Percentiles rank a stretch among this genome's conserved stretches.
Conservation (phyloP, 2,329 filamentous ascomycete genomes). For the Claviceps humidiphila region DNA sequence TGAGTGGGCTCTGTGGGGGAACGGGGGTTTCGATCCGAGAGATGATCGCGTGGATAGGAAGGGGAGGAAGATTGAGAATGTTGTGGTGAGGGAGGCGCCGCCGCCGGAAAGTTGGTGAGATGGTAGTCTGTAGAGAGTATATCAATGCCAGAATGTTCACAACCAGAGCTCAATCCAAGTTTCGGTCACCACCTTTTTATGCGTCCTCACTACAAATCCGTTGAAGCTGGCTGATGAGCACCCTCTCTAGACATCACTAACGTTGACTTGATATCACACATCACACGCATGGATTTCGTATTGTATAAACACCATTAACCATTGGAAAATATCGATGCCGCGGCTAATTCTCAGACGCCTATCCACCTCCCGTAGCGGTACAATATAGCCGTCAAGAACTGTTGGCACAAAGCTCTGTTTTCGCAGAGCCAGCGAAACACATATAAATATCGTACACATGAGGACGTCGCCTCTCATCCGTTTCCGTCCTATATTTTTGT, state of each 20-base stretch:
- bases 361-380: conserved; percentile 16
- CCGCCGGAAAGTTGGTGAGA: conserved; percentile 8
- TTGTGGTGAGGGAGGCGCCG: conserved; percentile 19
- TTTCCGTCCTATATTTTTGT: not conserved
- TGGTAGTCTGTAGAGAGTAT: too few species aligned
- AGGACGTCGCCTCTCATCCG: conserved; percentile 3
- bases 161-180: too few species aligned
- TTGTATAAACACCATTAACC: not conserved
- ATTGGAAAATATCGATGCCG: conserved; percentile 10
- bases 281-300: too few species aligned
- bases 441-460: conserved; percentile 27
- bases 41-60: conserved; percentile 82
- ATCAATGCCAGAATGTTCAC: too few species aligned
- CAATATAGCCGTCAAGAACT: conserved; percentile 21
- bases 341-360: conserved; percentile 15
- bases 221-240: too few species aligned
- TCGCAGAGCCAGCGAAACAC: conserved; percentile 16
- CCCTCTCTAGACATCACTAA: too few species aligned
- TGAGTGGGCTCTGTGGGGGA: conserved; percentile 91
- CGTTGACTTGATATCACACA: too few species aligned
- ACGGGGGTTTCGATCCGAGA: conserved; percentile 84
- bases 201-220: too few species aligned
- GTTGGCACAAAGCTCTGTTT: conserved; percentile 30
- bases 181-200: too few species aligned
- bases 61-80: conserved; percentile 49